Evolutionary conservation across 2,329 filamentous ascomycete genomes (phyloP).

Genomic region (Aureobasidium mangrovei): DNA sequence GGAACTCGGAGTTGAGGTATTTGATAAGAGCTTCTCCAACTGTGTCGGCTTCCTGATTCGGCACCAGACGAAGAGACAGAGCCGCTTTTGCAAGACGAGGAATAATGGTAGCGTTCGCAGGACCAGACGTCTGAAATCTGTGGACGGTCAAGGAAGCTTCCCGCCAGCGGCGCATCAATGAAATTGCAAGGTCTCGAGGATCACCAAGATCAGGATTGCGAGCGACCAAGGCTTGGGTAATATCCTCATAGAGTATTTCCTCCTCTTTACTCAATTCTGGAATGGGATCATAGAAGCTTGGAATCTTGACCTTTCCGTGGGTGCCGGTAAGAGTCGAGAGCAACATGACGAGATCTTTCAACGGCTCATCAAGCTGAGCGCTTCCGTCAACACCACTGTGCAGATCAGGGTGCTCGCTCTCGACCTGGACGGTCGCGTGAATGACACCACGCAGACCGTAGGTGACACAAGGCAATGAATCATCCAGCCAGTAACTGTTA

Average conservation of each 20-base stretch:
- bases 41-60: slow-evolving; percentile 78
- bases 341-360: slow-evolving; percentile 82
- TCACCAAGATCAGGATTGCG: slow-evolving; percentile 58
- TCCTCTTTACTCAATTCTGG: slow-evolving; percentile 67
- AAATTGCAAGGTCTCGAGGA: slow-evolving; percentile 65
- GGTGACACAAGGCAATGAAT: slow-evolving; percentile 88
- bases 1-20: slow-evolving; percentile 65
- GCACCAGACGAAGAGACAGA: slow-evolving; percentile 84
- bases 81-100: slow-evolving; percentile 81
- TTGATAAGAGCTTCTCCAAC: slow-evolving; percentile 58
- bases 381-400: slow-evolving; percentile 97
- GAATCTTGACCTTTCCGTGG: slow-evolving; percentile 73
- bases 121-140: slow-evolving; percentile 83
- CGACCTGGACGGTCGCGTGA: slow-evolving; percentile 81
- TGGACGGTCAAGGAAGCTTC: slow-evolving; percentile 93
- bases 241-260: slow-evolving; percentile 72
- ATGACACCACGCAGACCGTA: slow-evolving; percentile 91
- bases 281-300: slow-evolving; percentile 81
- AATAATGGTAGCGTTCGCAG: slow-evolving; percentile 80
- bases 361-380: slow-evolving; percentile 76
- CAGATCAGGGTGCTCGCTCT: slow-evolving; percentile 77
- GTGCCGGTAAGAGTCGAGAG: slow-evolving; percentile 73
- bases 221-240: slow-evolving; percentile 65
- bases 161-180: slow-evolving; percentile 88
- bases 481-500: slow-evolving; percentile 98